phyloP scores from a whole-genome alignment of 1,284 basidiomycete genomes.

The Testicularia cyperi region DNA sequence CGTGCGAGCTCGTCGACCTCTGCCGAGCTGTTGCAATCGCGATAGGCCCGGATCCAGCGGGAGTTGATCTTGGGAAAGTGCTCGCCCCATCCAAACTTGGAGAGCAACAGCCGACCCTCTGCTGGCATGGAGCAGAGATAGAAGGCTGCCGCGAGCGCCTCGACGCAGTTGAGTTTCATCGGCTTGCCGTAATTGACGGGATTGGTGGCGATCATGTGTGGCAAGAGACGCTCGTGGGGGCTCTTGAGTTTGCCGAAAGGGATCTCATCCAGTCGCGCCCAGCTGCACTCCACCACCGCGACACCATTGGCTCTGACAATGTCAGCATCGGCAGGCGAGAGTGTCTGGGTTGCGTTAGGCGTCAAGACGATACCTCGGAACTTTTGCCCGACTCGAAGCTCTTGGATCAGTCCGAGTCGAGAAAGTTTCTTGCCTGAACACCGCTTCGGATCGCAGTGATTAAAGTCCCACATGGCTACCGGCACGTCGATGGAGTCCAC shows the following conservation, averaged over 20 bases:
- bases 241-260: slow-evolving; percentile 91
- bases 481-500: slow-evolving; percentile 37
- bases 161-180: slow-evolving; percentile 58
- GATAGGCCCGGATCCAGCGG: slow-evolving; percentile 40
- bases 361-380: slow-evolving; percentile 91
- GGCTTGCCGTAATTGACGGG: slow-evolving; percentile 58
- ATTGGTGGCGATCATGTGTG: slow-evolving; percentile 57
- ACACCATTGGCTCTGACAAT: slow-evolving; percentile 75
- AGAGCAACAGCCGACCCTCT: slow-evolving; percentile 41
- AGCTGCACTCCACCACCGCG: slow-evolving; percentile 95
- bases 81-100: slow-evolving; percentile 54
- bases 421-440: slow-evolving; percentile 94
- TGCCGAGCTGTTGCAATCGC: slow-evolving; percentile 21
- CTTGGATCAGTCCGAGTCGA: slow-evolving; percentile 78
- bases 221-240: slow-evolving; percentile 78
- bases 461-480: slow-evolving; percentile 70
- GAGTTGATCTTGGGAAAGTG: slow-evolving; percentile 50
- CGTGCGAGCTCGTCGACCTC: slow-evolving; percentile 40
- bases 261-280: slow-evolving; percentile 90
- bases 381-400: slow-evolving; percentile 78
- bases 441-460: slow-evolving; percentile 90
- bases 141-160: slow-evolving; percentile 55
- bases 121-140: slow-evolving; percentile 43
- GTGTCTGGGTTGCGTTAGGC: slow-evolving; percentile 80
- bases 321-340: slow-evolving; percentile 82